Base-by-base conservation (phyloP, 164 flowering plant genomes). In the Vitis vinifera region DNA sequence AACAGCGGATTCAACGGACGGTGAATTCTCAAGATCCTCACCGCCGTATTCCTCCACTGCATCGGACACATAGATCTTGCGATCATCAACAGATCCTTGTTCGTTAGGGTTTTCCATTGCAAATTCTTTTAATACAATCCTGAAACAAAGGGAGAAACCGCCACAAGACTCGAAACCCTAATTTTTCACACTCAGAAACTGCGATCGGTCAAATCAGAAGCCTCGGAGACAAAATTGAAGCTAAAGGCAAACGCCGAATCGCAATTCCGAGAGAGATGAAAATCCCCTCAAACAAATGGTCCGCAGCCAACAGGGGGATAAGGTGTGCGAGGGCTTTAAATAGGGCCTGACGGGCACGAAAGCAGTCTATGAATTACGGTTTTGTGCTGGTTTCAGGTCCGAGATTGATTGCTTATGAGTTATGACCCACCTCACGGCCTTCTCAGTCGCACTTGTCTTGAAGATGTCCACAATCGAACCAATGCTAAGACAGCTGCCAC, bases 81-180 rank as follows among this genome's bases (percentile, higher is more conserved):
- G 55, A 65, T 80, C 82, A 9, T 60, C 78, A 11, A 58, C 56
- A 14, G 66, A 65, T 63, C 79, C 87, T 48, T 71, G 78, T 23
- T 75, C 65, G 60, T 70, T 71, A 5, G 78, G 51, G 76, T 74
- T 67, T 16, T 74, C 57, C 90, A 88, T 86, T 10, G 19, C 50
- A 51, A 75, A 63, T 51, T 11, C 7, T 1, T 53, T 6, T 4
- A 53, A 53, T 9, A 13, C n/a, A 13, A 14, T 53, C 56, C 0
- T 53, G n/a, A 12, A 53, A 56, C 44, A 37, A 37, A 37, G 44
- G 10, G 19, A 19, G 19, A 56, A 56, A 31, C 4, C 17, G 29
- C n/a, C 12, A 9, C 58, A 8, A 59, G 29, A 58, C 4, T 27
- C 65, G 11, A 59, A 59, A 59, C 49, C 48, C 62, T 56, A 60